Percentiles rank a stretch among this genome's conserved stretches.
Evolutionary conservation across 345 rosid species (phyloP).

Genomic region (Brassica nigra): DNA sequence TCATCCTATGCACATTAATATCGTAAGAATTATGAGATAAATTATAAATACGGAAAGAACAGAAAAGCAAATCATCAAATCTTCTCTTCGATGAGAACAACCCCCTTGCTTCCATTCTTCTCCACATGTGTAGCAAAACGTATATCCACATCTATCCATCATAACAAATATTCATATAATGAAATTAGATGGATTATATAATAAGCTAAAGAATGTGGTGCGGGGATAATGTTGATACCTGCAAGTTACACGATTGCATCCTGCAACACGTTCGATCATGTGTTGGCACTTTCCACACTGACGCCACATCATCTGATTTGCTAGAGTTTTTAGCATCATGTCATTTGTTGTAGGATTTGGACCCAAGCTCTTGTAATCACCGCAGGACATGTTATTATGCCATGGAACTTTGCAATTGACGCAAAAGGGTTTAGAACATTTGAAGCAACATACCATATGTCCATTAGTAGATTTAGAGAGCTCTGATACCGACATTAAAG

Average conservation of each 20-base stretch:
- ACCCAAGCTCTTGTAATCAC: background rate
- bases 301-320: constrained; percentile 46
- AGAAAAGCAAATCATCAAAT: background rate
- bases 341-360: constrained; percentile 15
- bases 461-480: background rate
- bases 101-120: background rate
- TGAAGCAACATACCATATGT: background rate
- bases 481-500: background rate
- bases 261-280: constrained; percentile 47
- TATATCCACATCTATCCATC: background rate
- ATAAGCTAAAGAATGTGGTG: background rate
- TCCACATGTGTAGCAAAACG: background rate
- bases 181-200: background rate
- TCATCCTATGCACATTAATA: background rate
- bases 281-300: constrained; percentile 48
- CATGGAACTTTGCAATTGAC: background rate
- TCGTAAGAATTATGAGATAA: background rate
- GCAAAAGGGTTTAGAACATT: background rate
- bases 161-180: background rate
- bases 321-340: constrained; percentile 39
- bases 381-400: background rate
- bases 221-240: constrained; percentile 38
- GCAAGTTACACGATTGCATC: constrained; percentile 49
- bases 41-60: background rate
- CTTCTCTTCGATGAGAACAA: background rate